phyloP scores from a whole-genome alignment of 345 rosid genomes.

The Camelina hispida region DNA sequence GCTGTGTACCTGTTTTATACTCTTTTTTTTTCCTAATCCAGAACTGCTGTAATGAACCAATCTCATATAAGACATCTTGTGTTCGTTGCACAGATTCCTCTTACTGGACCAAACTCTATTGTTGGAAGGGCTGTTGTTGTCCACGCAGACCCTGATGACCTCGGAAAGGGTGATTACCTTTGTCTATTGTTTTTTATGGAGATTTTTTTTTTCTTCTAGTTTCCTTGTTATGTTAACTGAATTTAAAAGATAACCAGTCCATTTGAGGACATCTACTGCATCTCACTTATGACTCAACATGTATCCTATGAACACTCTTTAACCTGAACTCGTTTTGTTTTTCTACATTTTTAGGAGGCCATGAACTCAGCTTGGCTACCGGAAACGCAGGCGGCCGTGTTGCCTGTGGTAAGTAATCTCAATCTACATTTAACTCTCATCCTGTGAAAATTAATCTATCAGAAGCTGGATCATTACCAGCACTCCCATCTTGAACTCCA shows the following conservation, averaged over 20 bases:
- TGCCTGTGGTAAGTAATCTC: conserved; percentile 72
- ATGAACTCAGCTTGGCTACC: conserved; percentile 84
- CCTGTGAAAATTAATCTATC: not conserved
- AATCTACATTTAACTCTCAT: conserved; percentile 1
- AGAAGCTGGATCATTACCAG: not conserved
- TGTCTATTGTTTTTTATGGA: not conserved
- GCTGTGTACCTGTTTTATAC: not conserved
- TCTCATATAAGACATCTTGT: not conserved
- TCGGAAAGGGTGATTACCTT: conserved; percentile 79
- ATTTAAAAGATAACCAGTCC: not conserved
- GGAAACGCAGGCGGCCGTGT: conserved; percentile 95
- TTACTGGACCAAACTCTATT: conserved; percentile 73
- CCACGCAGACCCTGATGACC: conserved; percentile 94
- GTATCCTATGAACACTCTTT: not conserved
- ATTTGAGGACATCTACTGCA: not conserved
- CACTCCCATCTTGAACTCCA: conserved; percentile 10
- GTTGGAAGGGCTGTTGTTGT: conserved; percentile 95
- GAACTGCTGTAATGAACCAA: not conserved
- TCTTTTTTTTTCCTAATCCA: not conserved
- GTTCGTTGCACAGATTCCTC: conserved; percentile 71
- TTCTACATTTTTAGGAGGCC: conserved; percentile 70
- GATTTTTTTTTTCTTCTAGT: not conserved
- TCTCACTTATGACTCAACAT: not conserved
- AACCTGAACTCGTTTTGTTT: conserved; percentile 13
- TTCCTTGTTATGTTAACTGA: not conserved